phyloP scores from a whole-genome alignment of 1,284 basidiomycete genomes.

The Fomitopsis palustris region DNA sequence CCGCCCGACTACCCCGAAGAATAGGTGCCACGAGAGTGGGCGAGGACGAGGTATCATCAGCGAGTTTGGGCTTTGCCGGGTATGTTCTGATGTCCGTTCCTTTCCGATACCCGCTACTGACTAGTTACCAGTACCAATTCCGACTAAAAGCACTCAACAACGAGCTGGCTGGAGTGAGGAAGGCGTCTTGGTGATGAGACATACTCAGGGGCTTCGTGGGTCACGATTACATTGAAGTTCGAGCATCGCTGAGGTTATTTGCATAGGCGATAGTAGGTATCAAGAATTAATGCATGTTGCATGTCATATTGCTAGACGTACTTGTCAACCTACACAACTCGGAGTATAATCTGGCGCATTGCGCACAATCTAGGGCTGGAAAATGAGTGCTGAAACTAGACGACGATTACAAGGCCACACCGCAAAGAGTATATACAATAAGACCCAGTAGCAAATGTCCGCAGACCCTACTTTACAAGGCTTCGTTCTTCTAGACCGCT shows the following conservation, averaged over 20 bases:
- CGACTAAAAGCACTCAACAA: constrained; percentile 76
- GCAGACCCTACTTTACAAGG: neutral
- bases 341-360: neutral
- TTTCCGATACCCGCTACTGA: neutral
- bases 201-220: too few species aligned
- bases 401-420: neutral
- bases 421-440: neutral
- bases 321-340: neutral
- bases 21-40: constrained; percentile 83
- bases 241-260: too few species aligned
- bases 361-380: too few species aligned
- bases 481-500: neutral
- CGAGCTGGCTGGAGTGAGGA: constrained; percentile 82
- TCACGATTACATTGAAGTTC: too few species aligned
- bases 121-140: constrained; percentile 74
- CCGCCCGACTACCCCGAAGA: constrained; percentile 82
- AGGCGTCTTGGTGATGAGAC: constrained; percentile 76
- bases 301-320: neutral
- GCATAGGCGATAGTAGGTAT: neutral
- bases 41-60: constrained; percentile 83
- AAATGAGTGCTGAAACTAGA: neutral
- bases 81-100: constrained; percentile 36
- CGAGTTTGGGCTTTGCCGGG: constrained; percentile 87
- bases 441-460: neutral
- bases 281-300: neutral